Evolutionary conservation across 306 rosid species (phyloP).

Genomic region (Vicia villosa): DNA sequence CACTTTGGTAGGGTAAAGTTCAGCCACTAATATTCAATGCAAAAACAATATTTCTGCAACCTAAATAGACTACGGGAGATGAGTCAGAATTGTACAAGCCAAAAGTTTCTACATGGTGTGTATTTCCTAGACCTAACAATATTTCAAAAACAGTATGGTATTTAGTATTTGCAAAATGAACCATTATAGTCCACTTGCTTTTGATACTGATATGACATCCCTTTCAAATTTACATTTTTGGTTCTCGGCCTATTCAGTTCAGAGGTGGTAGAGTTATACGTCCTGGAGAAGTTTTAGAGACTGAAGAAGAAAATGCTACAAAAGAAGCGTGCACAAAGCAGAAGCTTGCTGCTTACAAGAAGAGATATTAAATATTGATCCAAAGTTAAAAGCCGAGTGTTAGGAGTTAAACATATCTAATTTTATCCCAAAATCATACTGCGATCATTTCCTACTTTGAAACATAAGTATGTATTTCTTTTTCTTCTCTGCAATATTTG

Average conservation of each 20-base stretch:
- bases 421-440: slow-evolving; percentile 7
- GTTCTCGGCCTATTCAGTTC: too few relatives aligned
- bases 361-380: slow-evolving; percentile 54
- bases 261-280: too few relatives aligned
- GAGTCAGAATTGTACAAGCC: slow-evolving; percentile 78
- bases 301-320: too few relatives aligned
- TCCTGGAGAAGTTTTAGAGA: slow-evolving; percentile 78
- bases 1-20: slow-evolving; percentile 84
- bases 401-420: slow-evolving; percentile 53
- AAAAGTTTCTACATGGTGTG: slow-evolving; percentile 92
- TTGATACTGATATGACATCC: background rate
- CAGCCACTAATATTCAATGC: slow-evolving; percentile 26
- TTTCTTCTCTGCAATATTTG: slow-evolving; percentile 13
- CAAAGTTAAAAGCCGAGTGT: slow-evolving; percentile 71
- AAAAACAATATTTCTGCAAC: slow-evolving; percentile 29
- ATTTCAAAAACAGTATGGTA: slow-evolving; percentile 79
- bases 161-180: slow-evolving; percentile 22
- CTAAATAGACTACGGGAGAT: slow-evolving; percentile 46
- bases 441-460: slow-evolving; percentile 2
- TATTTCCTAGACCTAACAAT: slow-evolving; percentile 87
- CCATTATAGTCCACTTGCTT: slow-evolving; percentile 4
- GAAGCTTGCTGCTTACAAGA: slow-evolving; percentile 74
- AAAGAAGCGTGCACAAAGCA: slow-evolving; percentile 72
- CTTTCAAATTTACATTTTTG: too few relatives aligned
- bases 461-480: background rate